Conservation (phyloP, 139 green algal species). For the Chlamydomonas sphaeroides region DNA sequence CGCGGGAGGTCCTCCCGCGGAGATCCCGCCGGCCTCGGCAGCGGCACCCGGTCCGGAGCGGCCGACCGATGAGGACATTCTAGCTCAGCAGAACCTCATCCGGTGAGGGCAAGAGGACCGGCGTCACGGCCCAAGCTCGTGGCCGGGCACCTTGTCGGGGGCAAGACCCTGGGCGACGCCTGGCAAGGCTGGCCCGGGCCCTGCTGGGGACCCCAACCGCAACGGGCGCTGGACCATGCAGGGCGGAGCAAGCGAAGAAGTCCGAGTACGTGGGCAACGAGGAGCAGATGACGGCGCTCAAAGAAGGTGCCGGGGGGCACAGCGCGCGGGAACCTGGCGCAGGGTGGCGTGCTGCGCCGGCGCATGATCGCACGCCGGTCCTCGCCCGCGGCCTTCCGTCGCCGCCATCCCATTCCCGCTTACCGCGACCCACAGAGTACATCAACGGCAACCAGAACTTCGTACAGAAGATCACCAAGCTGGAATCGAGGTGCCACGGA, state of each 20-base stretch:
- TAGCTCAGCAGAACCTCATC: constrained; percentile 34
- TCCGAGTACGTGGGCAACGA: constrained; percentile 64
- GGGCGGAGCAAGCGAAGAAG: constrained; percentile 11
- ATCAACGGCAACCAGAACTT: constrained; percentile 74
- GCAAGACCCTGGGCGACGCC: no score
- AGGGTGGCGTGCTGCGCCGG: no score
- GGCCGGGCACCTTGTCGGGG: no score
- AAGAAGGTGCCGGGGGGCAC: constrained; percentile 57
- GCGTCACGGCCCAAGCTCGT: no score
- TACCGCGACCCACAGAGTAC: constrained; percentile 62
- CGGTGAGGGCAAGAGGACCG: no score
- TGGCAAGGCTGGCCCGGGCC: not conserved
- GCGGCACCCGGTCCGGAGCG: not conserved
- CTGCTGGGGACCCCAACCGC: no score
- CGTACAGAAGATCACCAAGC: constrained; percentile 71
- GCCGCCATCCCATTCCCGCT: no score
- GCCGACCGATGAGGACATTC: constrained; percentile 26
- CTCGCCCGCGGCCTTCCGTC: no score
- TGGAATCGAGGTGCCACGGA: constrained; percentile 67
- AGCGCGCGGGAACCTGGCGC: no score
- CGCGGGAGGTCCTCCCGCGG: not conserved
- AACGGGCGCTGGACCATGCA: no score
- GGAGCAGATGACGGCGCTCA: constrained; percentile 55
- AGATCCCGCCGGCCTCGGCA: not conserved
- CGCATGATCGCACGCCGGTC: no score